Percentiles rank a stretch among this genome's conserved stretches.
phyloP scores from a whole-genome alignment of 2,329 filamentous ascomycete species.

The Trichophyton verrucosum region DNA sequence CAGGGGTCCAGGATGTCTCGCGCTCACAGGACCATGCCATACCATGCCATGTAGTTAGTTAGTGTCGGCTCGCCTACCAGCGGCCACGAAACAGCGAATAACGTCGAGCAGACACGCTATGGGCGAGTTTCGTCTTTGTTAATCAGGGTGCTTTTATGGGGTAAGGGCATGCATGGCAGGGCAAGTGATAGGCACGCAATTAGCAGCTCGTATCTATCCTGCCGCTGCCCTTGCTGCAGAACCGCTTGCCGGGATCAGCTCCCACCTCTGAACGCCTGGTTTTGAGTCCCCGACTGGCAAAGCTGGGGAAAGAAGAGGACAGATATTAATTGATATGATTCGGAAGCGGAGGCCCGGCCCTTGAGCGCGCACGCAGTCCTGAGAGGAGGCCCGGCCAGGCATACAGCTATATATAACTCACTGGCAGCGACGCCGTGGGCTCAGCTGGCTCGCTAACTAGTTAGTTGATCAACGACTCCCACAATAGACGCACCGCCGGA shows the following conservation, averaged over 20 bases:
- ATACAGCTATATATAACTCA: neutral
- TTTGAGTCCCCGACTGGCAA: neutral
- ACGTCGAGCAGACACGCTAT: neutral
- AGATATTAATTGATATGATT: neutral
- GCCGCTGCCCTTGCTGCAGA: neutral
- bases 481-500: neutral
- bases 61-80: slow-evolving; percentile 1
- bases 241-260: neutral
- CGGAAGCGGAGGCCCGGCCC: neutral
- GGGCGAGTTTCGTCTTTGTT: neutral
- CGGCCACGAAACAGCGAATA: neutral
- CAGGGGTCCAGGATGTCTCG: too few relatives aligned
- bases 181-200: neutral
- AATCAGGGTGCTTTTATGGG: slow-evolving; percentile 1
- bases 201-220: neutral
- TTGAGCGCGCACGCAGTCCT: neutral
- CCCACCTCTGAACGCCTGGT: neutral
- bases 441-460: neutral
- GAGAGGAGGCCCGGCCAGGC: neutral
- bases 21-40: neutral
- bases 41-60: neutral
- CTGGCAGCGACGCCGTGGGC: too few relatives aligned
- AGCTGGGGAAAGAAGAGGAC: slow-evolving; percentile 1
- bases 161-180: neutral
- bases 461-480: neutral